phyloP scores from a whole-genome alignment of 2,329 filamentous ascomycete genomes.

The Trichoderma koningii region DNA sequence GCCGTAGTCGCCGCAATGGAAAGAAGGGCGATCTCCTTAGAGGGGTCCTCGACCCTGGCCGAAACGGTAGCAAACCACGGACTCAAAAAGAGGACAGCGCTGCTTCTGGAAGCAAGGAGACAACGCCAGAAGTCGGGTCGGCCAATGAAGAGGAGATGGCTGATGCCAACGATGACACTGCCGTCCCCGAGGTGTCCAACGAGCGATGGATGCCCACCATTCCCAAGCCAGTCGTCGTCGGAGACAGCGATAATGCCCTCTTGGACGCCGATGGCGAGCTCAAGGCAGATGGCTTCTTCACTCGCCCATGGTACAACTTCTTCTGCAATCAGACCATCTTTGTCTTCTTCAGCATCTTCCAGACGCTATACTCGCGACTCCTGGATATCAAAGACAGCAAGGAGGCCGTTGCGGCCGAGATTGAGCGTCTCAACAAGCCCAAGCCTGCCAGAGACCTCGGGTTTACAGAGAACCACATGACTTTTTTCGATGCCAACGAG shows the following conservation, averaged over 20 bases:
- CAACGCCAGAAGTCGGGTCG: slow-evolving; percentile 81
- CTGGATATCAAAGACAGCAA: slow-evolving; percentile 81
- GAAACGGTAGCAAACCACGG: slow-evolving; percentile 69
- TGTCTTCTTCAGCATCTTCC: slow-evolving; percentile 92
- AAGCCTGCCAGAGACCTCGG: slow-evolving; percentile 85
- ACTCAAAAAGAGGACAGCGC: slow-evolving; percentile 76
- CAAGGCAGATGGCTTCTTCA: slow-evolving; percentile 78
- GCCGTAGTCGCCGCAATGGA: slow-evolving; percentile 67
- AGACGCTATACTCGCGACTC: slow-evolving; percentile 84
- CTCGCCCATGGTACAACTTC: slow-evolving; percentile 79
- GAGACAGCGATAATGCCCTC: slow-evolving; percentile 56
- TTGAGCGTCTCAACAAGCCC: slow-evolving; percentile 69
- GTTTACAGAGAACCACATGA: slow-evolving; percentile 74
- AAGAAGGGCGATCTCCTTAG: slow-evolving; percentile 82
- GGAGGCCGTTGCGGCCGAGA: slow-evolving; percentile 69
- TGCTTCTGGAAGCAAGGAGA: slow-evolving; percentile 78
- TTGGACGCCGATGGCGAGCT: slow-evolving; percentile 63
- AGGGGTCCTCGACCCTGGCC: slow-evolving; percentile 77
- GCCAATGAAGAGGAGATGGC: slow-evolving; percentile 75
- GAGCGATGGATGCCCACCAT: slow-evolving; percentile 66
- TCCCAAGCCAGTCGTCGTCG: slow-evolving; percentile 57
- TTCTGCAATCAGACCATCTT: slow-evolving; percentile 91
- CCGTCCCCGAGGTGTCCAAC: slow-evolving; percentile 63
- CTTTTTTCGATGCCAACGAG: slow-evolving; percentile 71
- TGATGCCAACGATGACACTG: slow-evolving; percentile 59